Base-by-base conservation (phyloP, 768 basidiomycete genomes). In the Tricholoma sp. region DNA sequence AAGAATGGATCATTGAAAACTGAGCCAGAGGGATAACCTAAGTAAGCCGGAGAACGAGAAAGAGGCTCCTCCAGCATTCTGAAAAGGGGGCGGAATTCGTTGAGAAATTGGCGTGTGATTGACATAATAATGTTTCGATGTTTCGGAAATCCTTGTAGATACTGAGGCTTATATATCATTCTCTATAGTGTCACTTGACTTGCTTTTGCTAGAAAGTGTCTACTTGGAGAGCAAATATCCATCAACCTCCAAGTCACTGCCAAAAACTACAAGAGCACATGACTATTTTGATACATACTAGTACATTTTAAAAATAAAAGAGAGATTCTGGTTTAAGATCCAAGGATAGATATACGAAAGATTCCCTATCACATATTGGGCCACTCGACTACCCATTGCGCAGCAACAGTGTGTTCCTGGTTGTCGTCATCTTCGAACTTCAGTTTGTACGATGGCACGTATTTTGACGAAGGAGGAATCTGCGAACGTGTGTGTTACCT, bases 401-500 rank as follows among this genome's bases (percentile, higher is more conserved):
- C 87, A n/a, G 81, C 73, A 21, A 94, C 89, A 34, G 78, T 64
- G 64, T 91, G 88, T 58, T 88, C 86, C 69, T 89, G 88, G 64
- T 90, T 86, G 61, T 91, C 91, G 61, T 94, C 91, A 61, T 93
- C 91, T 67, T 94, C 91, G 61, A 94, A 94, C 66, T 88, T 89
- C 22, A 94, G 79, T 69, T 86, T 87, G 71, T 94, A 94, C 55
- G 73, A 73, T 0, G 83, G 79, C 52, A 76, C 73, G 57, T 78
- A 71, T 63, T 82, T 86, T 19, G 78, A 69, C 27, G 79, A 75
- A 34, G 68, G 71, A 50, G 66, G 65, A 21, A 58, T 65, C 73
- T 75, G 60, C 52, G 39, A 18, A 34, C 24, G 10, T n/a, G 1
- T 34, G 29, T 29, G 37, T 37, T 53, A 52, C 37, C 18, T 34